Base-by-base conservation (phyloP, 148 eudicot species). In the Spergularia marina region DNA sequence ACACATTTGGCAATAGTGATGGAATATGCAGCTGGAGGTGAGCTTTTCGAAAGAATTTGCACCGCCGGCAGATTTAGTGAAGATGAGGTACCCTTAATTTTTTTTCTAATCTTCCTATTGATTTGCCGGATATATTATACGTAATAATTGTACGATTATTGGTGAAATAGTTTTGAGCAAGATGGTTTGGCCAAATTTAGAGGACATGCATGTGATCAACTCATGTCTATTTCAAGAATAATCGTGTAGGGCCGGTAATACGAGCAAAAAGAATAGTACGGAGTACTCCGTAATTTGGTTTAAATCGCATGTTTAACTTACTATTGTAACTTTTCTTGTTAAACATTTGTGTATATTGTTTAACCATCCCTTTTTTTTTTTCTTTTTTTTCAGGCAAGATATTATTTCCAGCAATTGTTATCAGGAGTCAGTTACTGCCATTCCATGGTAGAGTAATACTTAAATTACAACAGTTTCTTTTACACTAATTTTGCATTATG, bases 361-460 rank as follows among this genome's bases (percentile, higher is more conserved):
- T 17, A 53, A 11, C 18, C 12, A 12, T 4, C 13, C n/a, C n/a
- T n/a, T n/a, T n/a, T n/a, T 41, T 65, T 66, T 10, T 11, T 63
- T 52, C 1, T 7, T 4, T 58, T n/a, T 69, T 65, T 67, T 59
- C 84, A 91, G 96, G 96, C 91, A 5, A 85, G 89, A 67, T 91
- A 82, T 74, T 91, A 83, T 81, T 91, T 91, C 78, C 91, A 84
- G 67, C 96, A 90, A 79, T 83, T 88, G 65, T 84, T 90, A 82
- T 90, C 95, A 71, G 95, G 95, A 73, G 95, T 90, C 73, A 88
- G 88, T 71, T 90, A 88, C 82, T 90, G 95, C 18, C 95, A 90
- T 78, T 88, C 95, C 51, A 88, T 84, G 92, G 96, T 91, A 90
- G 54, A 53, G 4, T 17, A n/a, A 20, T 2, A 9, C 25, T 47